phyloP scores from a whole-genome alignment of 176 grass and related monocot genomes.

The Paspalum vaginatum region DNA sequence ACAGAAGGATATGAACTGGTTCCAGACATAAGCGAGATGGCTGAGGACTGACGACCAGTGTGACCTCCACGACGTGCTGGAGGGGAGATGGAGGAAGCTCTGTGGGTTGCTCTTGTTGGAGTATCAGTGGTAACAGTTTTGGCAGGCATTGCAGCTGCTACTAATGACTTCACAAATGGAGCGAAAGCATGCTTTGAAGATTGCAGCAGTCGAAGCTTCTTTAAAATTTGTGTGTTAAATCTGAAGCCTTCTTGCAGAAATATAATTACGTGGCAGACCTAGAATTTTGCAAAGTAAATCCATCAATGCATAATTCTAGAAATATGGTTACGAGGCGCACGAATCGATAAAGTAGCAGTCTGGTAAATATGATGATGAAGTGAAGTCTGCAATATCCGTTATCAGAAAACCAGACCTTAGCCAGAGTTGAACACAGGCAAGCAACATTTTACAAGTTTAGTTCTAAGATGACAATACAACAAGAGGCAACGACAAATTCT shows the following conservation, averaged over 20 bases:
- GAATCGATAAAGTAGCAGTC: neutral
- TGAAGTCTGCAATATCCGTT: neutral
- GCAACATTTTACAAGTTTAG: neutral
- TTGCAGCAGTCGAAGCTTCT: slow-evolving; percentile 80
- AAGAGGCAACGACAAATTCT: neutral
- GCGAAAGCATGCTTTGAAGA: slow-evolving; percentile 82
- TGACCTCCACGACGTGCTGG: slow-evolving; percentile 55
- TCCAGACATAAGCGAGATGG: slow-evolving; percentile 76
- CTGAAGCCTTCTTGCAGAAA: slow-evolving; percentile 84
- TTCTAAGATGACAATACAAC: slow-evolving; percentile 3
- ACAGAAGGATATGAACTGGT: slow-evolving; percentile 53
- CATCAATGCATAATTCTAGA: slow-evolving; percentile 14
- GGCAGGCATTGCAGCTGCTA: slow-evolving; percentile 46
- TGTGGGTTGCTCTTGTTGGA: slow-evolving; percentile 43
- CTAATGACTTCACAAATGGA: slow-evolving; percentile 61
- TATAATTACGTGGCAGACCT: slow-evolving; percentile 95
- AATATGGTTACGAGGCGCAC: neutral
- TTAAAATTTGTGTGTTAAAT: slow-evolving; percentile 69
- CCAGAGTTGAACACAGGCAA: neutral
- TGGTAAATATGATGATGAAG: neutral
- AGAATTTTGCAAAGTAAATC: slow-evolving; percentile 7
- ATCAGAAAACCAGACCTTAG: slow-evolving; percentile 1
- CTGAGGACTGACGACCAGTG: slow-evolving; percentile 49
- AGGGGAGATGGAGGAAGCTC: slow-evolving; percentile 58
- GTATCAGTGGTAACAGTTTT: slow-evolving; percentile 43